Base-by-base conservation (phyloP, 1,139 yeast genomes). In the Sugiyamaella pinicola region DNA sequence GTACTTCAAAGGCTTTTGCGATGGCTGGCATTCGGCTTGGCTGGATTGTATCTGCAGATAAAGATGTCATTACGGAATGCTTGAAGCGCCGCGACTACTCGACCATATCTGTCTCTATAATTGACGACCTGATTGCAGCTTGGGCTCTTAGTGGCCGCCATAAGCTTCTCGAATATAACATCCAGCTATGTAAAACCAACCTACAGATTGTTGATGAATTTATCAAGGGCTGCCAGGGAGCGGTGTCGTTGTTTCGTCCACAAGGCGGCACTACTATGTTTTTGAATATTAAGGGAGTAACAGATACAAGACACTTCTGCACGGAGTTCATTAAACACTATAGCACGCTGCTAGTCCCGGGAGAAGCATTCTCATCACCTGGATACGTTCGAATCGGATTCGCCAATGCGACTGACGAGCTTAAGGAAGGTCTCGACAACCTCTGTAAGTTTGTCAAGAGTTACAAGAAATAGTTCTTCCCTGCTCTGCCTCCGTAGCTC, bases 21-120 rank as follows among this genome's bases (percentile, higher is more conserved):
- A 66, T 79, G 52, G 84, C 85, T 4, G 84, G 84, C 1, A 64
- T 80, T 26, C 68, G 85, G 45, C 53, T 80, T 29, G 84, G 85
- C 5, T 81, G 85, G 84, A 66, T 80, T 10, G 77, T 73, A 1
- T 62, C 78, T 7, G 67, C 68, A 33, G 71, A 76, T 58, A 56
- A 57, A 21, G 49, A 52, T 0, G 60, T 78, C 10, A 53, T 76
- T 17, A 57, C 64, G 3, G 73, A 69, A 39, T 69, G 79, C 26
- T 66, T 69, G 46, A 66, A 71, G 12, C 74, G 77, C 54, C 69
- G 85, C 55, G 83, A 81, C 61, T 81, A 77, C 63, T 79, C 76
- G 59, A 80, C 79, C 6, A 80, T 81, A 48, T 74, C 80, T 1
- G 76, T 81, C 9, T 75, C 81, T 17, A 64, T 70, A 58, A 58